Base-by-base conservation (phyloP, 129 eudicot species). In the Arctium minus region DNA sequence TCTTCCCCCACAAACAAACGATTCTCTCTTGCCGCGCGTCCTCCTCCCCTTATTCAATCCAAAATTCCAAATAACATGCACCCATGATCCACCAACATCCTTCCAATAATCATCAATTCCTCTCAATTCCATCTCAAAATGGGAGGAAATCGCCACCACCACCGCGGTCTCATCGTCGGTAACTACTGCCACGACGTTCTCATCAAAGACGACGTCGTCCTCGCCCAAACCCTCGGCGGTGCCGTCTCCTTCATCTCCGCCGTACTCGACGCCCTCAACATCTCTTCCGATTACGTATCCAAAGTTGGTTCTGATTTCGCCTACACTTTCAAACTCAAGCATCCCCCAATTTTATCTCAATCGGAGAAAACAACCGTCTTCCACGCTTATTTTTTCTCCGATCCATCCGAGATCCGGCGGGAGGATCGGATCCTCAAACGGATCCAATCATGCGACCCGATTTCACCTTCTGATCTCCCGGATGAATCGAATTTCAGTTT, bases 171-270 rank as follows among this genome's bases (percentile, higher is more conserved):
- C 8, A 82, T 93, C 77, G 95, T 93, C 70, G 99, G 99, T 5
- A 95, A 95, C 81, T 93, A 92, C 83, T 93, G 97, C 77, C 99
- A 95, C 88, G 99, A 95, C 84, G 92, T 91, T 29, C 83, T 95
- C n/a, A 80, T 93, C 81, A 89, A 84, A 73, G 97, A 93, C 83
- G 91, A 81, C 74, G 89, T 74, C 72, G 88, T 91, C 0, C 67
- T 93, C 18, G 93, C 94, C 80, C 81, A 92, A 33, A 91, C 93
- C 74, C 93, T 95, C 42, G 99, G 99, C 85, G 99, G 99, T 76
- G 99, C 97, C 38, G 91, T 88, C 80, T 85, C 99, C 76, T 95
- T 95, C 86, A 91, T 95, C 77, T 85, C 97, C 84, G 87, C 86
- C 86, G 90, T 93, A 2, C 90, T 90, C 36, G 92, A 93, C 77